Evolutionary conservation across 331 rosid genomes (phyloP), one percentile per base, ranked within the genome.

Genomic region (Cydonia oblonga): DNA sequence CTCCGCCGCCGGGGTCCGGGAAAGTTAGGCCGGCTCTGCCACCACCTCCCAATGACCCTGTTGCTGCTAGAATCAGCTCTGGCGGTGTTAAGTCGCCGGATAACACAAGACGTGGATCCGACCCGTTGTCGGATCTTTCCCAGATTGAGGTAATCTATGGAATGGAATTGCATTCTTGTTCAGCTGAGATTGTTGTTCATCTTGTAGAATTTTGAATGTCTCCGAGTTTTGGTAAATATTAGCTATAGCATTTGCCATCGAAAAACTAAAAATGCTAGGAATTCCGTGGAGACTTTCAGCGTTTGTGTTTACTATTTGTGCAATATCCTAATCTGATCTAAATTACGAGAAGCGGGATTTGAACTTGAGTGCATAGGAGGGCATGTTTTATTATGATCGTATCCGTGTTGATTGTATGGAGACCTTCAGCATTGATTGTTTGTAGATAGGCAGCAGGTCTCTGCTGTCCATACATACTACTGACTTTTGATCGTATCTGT

Each of bases 21-120:
- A 95, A 90, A 76, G 83, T 85, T 68, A 88, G 97, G 85, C 83
- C 97, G 69, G 89, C 96, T 7, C 90, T 95, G 66, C 98, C 96
- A 29, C 98, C 90, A 16, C 98, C 98, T 44, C 97, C 99, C 2
- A 88, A 91, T 76, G 99, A 95, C 76, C 97, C 97, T 24, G 96
- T 82, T 72, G 90, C 89, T 75, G 83, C 86, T 23, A 87, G 98
- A 76, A 84, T 82, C 75, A 76, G 76, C 57, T 81, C 97, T 59
- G 75, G 84, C 65, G 87, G 44, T 73, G 65, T 58, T 56, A 84
- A 79, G 71, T 86, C 79, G 59, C 60, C 80, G 14, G 92, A 89
- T 53, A 82, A 73, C 46, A 71, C 20, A 25, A 79, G 79, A 63
- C 86, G 70, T 23, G 60, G 87, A 7, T 64, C 80, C 33, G 90